Percentiles rank a stretch among this genome's conserved stretches.
Evolutionary conservation across 176 grass and related monocot genomes (phyloP).

Genomic region (Thinopyrum elongatum): DNA sequence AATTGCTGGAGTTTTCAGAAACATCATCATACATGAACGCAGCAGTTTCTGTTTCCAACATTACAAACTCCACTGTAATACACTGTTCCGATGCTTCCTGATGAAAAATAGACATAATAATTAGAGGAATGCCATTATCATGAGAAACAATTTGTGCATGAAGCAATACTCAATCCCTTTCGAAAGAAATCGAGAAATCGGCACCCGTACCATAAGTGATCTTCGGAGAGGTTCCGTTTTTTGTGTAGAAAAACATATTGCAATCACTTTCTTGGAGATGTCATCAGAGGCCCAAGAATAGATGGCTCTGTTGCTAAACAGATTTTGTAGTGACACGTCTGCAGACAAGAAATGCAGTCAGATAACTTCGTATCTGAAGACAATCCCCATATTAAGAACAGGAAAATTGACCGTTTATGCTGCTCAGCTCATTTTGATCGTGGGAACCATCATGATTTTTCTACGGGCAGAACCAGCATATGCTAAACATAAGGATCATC

Average conservation of each 20-base stretch:
- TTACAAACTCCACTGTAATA: slow-evolving; percentile 77
- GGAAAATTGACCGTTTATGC: slow-evolving; percentile 11
- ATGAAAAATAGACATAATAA: not conserved
- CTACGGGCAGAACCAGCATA: not conserved
- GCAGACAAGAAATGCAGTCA: slow-evolving; percentile 24
- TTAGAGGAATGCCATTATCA: not conserved
- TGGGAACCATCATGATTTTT: not conserved
- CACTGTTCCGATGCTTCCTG: slow-evolving; percentile 91
- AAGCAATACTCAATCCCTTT: not conserved
- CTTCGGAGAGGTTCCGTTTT: slow-evolving; percentile 58
- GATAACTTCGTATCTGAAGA: not conserved
- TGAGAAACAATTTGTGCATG: not conserved
- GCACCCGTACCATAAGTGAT: slow-evolving; percentile 68
- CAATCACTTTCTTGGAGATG: slow-evolving; percentile 88
- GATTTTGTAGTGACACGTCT: slow-evolving; percentile 59
- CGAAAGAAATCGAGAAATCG: not conserved
- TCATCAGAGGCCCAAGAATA: slow-evolving; percentile 81
- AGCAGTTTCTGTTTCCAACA: slow-evolving; percentile 56
- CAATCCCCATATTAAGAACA: not conserved
- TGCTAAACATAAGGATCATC: slow-evolving; percentile 35
- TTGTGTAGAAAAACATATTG: slow-evolving; percentile 60
- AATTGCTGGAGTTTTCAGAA: slow-evolving; percentile 36
- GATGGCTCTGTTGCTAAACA: slow-evolving; percentile 72
- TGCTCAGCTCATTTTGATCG: not conserved
- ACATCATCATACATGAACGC: slow-evolving; percentile 31